A percentile compares a stretch with the other conserved stretches of the same genome.
These are phyloP conservation scores for Protomyces macrosporus DNA, from an alignment of 1,139 yeast genomes.

Conservation along the genomic window DNA sequence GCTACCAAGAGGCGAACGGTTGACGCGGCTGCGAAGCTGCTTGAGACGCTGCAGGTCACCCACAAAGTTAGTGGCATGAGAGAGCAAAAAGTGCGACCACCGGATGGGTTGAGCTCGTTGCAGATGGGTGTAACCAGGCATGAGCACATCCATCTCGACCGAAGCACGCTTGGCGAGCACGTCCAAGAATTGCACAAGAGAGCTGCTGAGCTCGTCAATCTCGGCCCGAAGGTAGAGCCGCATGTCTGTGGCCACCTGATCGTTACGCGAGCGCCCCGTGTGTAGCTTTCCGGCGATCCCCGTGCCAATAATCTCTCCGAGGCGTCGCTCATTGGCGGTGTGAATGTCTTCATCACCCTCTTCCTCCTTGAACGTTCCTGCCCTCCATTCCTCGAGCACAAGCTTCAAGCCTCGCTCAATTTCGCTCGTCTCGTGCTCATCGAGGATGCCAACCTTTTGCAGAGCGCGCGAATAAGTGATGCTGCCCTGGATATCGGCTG, in stretches of 20 bases:
- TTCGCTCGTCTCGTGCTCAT: constrained; percentile 61
- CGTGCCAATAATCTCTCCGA: constrained; percentile 92
- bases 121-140: constrained; percentile 98
- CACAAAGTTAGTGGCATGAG: constrained; percentile 89
- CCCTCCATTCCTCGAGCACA: constrained; percentile 75
- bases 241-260: constrained; percentile 98
- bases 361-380: constrained; percentile 68
- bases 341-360: constrained; percentile 97
- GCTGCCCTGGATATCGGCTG: constrained; percentile 90
- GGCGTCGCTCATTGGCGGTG: constrained; percentile 95
- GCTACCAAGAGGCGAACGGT: constrained; percentile 85
- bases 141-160: constrained; percentile 77
- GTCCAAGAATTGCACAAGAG: constrained; percentile 46
- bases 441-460: constrained; percentile 67
- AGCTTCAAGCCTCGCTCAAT: constrained; percentile 74
- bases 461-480: constrained; percentile 87
- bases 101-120: constrained; percentile 99
- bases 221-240: constrained; percentile 84
- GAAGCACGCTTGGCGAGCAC: constrained; percentile 72
- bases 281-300: constrained; percentile 95
- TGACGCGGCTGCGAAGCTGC: constrained; percentile 75
- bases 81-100: constrained; percentile 96
- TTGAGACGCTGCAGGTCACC: constrained; percentile 81
- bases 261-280: constrained; percentile 97
- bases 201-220: constrained; percentile 54